These are phyloP conservation scores for Didymella lethalis DNA, from an alignment of 2,329 filamentous ascomycete species.

Conservation along the genomic window DNA sequence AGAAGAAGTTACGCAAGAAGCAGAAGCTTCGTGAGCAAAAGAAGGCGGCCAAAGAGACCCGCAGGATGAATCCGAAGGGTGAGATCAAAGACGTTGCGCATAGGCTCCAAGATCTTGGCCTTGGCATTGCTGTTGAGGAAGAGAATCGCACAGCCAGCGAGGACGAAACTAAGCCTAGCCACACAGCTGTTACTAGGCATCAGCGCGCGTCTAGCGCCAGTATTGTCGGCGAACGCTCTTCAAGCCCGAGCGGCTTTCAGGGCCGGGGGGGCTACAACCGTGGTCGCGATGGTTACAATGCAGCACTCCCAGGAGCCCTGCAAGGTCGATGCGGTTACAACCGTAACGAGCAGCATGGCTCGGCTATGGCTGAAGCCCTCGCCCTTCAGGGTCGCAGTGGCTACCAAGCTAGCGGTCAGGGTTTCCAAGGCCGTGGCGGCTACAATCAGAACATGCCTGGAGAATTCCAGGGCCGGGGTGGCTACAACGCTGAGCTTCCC, in stretches of 20 bases:
- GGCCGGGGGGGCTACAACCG: slow-evolving; percentile 45
- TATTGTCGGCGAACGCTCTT: slow-evolving; percentile 40
- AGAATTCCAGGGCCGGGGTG: slow-evolving; percentile 44
- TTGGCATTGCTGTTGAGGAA: slow-evolving; percentile 48
- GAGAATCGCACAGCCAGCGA: slow-evolving; percentile 38
- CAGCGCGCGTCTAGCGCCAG: slow-evolving; percentile 43
- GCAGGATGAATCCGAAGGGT: slow-evolving; percentile 30
- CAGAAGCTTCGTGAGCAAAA: slow-evolving; percentile 50
- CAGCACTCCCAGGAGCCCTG: slow-evolving; percentile 37
- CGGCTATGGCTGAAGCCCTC: slow-evolving; percentile 33
- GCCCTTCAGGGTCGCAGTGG: slow-evolving; percentile 30
- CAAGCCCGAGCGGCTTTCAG: slow-evolving; percentile 43
- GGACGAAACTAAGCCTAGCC: slow-evolving; percentile 41
- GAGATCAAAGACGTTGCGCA: slow-evolving; percentile 41
- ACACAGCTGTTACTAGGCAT: slow-evolving; percentile 40
- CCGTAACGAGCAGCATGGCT: slow-evolving; percentile 29
- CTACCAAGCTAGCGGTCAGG: slow-evolving; percentile 26
- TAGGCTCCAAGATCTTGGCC: slow-evolving; percentile 41
- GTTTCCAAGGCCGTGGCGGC: slow-evolving; percentile 42
- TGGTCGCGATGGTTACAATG: slow-evolving; percentile 50
- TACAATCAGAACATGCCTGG: slow-evolving; percentile 45
- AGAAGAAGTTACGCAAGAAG: slow-evolving; percentile 48
- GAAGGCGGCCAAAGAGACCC: slow-evolving; percentile 45
- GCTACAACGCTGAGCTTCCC: slow-evolving; percentile 41
- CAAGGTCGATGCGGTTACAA: slow-evolving; percentile 45